A percentile compares a stretch with the other conserved stretches of the same genome.
Evolutionary conservation across 805 yeast genomes (phyloP).

Genomic region (Candida hungchunana): DNA sequence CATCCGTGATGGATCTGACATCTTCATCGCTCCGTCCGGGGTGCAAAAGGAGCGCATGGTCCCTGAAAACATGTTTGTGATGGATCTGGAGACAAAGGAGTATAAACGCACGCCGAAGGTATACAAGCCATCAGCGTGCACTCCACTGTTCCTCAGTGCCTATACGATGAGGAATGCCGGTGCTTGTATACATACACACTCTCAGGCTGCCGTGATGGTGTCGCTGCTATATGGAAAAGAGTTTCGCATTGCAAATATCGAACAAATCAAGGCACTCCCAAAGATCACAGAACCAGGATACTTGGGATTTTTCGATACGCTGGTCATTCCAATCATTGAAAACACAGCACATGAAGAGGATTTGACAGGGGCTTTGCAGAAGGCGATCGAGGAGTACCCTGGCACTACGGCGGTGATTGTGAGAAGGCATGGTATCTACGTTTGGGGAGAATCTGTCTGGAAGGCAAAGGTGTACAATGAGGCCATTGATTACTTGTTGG

Average conservation of each 20-base stretch:
- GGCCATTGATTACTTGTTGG: conserved; percentile 85
- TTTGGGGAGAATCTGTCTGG: conserved; percentile 94
- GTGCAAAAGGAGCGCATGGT: conserved; percentile 87
- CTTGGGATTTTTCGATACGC: conserved; percentile 65
- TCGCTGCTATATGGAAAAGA: conserved; percentile 66
- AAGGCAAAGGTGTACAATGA: conserved; percentile 92
- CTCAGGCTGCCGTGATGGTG: conserved; percentile 81
- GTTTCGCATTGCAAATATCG: conserved; percentile 75
- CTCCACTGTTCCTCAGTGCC: conserved; percentile 73
- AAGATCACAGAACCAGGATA: conserved; percentile 46
- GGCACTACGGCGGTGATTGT: conserved; percentile 82
- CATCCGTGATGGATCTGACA: conserved; percentile 47
- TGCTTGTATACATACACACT: conserved; percentile 93
- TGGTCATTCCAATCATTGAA: conserved; percentile 86
- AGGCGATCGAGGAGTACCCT: conserved; percentile 68
- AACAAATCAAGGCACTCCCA: conserved; percentile 92
- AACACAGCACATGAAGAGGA: conserved; percentile 89
- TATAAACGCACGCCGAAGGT: conserved; percentile 57
- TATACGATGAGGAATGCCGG: conserved; percentile 74
- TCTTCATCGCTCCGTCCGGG: conserved; percentile 91
- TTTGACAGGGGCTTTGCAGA: conserved; percentile 58
- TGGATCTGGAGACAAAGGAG: conserved; percentile 48
- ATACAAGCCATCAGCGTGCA: conserved; percentile 89
- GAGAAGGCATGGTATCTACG: conserved; percentile 89
- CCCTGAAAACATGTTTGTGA: conserved; percentile 79